phyloP scores from a whole-genome alignment of 768 basidiomycete species.

The Leccinum pellstonianum region DNA sequence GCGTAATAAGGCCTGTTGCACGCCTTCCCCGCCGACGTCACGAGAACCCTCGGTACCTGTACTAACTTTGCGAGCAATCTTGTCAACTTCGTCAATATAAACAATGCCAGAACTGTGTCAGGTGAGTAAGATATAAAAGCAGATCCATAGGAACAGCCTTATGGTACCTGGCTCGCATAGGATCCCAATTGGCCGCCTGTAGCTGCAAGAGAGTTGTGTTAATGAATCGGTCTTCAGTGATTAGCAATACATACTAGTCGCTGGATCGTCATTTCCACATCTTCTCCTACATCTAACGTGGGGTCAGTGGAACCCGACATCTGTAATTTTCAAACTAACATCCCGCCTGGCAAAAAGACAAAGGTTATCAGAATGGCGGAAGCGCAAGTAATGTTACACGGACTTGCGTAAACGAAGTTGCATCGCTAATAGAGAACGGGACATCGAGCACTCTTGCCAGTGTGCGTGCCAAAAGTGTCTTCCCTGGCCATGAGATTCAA shows the following conservation, averaged over 20 bases:
- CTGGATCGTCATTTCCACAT: slow-evolving; percentile 90
- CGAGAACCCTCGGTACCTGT: slow-evolving; percentile 67
- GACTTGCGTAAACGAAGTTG: slow-evolving; percentile 91
- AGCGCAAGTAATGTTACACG: slow-evolving; percentile 15
- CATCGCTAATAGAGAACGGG: slow-evolving; percentile 91
- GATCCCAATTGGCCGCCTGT: slow-evolving; percentile 90
- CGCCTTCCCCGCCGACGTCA: slow-evolving; percentile 95
- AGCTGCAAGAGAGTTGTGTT: slow-evolving; percentile 45
- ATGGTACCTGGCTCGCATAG: slow-evolving; percentile 72
- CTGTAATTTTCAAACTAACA: slow-evolving; percentile 46
- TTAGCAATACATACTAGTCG: slow-evolving; percentile 54
- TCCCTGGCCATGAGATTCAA: slow-evolving; percentile 48
- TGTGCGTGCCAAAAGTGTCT: slow-evolving; percentile 87
- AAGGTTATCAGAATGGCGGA: slow-evolving; percentile 13
- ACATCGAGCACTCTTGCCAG: slow-evolving; percentile 90
- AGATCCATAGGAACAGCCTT: background rate
- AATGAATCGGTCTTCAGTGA: background rate
- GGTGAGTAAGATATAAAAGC: slow-evolving; percentile 7
- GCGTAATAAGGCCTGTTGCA: slow-evolving; percentile 87
- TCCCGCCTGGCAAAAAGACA: slow-evolving; percentile 50
- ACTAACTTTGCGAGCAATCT: slow-evolving; percentile 69
- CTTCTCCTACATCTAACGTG: slow-evolving; percentile 84
- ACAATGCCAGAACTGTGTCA: slow-evolving; percentile 81
- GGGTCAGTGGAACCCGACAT: slow-evolving; percentile 6
- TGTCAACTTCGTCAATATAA: slow-evolving; percentile 96